Evolutionary conservation across 257 asterid species (phyloP).

Genomic region (Solanum ossicruentum): DNA sequence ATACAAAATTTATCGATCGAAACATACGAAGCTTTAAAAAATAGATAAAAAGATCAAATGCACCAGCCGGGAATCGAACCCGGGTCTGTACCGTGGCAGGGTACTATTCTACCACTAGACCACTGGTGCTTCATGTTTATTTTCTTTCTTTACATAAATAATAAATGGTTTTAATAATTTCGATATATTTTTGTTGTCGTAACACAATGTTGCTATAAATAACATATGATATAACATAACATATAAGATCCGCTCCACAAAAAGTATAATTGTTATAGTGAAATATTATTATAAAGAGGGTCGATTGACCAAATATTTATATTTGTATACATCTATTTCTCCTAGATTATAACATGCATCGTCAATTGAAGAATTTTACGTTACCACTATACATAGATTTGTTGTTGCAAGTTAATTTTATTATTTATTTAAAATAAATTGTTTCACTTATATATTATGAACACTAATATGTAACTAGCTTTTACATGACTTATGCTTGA

Average conservation of each 20-base stretch:
- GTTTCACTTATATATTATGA: neutral
- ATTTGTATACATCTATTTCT: neutral
- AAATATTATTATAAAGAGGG: neutral
- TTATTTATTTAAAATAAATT: neutral
- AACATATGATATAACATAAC: neutral
- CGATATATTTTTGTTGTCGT: neutral
- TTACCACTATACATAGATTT: neutral
- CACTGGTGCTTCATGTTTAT: too few relatives aligned
- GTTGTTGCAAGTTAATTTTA: neutral
- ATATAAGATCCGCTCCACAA: neutral
- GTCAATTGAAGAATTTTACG: neutral
- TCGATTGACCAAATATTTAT: neutral
- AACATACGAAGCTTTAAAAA: too few relatives aligned
- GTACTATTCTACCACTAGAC: too few relatives aligned
- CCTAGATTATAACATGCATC: neutral
- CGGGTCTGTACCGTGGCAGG: slow-evolving; percentile 33
- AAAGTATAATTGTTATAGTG: neutral
- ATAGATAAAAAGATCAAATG: neutral
- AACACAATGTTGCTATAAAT: neutral
- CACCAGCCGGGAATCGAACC: slow-evolving; percentile 96
- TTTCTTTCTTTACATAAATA: rapidly evolving
- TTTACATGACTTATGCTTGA: too few relatives aligned
- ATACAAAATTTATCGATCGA: too few relatives aligned
- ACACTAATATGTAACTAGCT: too few relatives aligned
- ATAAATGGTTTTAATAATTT: neutral